Evolutionary conservation across 2,329 filamentous ascomycete species (phyloP).

Genomic region (Monilinia polystroma): DNA sequence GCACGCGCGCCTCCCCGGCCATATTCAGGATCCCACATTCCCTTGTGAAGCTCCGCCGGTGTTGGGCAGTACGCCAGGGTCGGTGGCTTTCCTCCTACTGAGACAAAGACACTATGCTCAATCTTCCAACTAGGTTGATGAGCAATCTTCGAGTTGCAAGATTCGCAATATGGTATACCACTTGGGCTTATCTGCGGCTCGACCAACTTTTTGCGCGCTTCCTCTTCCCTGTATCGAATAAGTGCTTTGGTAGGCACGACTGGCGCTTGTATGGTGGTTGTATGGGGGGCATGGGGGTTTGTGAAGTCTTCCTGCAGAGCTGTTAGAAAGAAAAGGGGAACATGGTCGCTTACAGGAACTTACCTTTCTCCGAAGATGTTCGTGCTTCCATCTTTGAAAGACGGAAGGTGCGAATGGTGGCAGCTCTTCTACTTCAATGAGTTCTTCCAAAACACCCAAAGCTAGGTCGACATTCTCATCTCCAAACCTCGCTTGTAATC

Average conservation of each 20-base stretch:
- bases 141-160: conserved; percentile 21
- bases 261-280: conserved; percentile 47
- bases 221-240: conserved; percentile 42
- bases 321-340: conserved; percentile 9
- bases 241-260: conserved; percentile 45
- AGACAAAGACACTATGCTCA: conserved; percentile 28
- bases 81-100: conserved; percentile 21
- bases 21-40: conserved; percentile 24
- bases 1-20: conserved; percentile 23
- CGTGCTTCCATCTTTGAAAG: conserved; percentile 49
- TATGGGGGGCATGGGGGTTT: conserved; percentile 49
- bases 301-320: conserved; percentile 41
- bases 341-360: conserved; percentile 22
- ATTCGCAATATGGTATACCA: conserved; percentile 14
- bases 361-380: conserved; percentile 48
- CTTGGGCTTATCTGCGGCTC: conserved; percentile 20
- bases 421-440: conserved; percentile 48
- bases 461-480: conserved; percentile 48
- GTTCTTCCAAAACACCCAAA: conserved; percentile 48
- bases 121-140: conserved; percentile 27
- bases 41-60: conserved; percentile 25
- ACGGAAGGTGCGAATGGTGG: conserved; percentile 48
- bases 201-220: conserved; percentile 13
- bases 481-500: conserved; percentile 47
- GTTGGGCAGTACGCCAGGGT: conserved; percentile 23